Base-by-base conservation (phyloP, 2,329 filamentous ascomycete genomes). In the Alternaria novae-zelandiae region DNA sequence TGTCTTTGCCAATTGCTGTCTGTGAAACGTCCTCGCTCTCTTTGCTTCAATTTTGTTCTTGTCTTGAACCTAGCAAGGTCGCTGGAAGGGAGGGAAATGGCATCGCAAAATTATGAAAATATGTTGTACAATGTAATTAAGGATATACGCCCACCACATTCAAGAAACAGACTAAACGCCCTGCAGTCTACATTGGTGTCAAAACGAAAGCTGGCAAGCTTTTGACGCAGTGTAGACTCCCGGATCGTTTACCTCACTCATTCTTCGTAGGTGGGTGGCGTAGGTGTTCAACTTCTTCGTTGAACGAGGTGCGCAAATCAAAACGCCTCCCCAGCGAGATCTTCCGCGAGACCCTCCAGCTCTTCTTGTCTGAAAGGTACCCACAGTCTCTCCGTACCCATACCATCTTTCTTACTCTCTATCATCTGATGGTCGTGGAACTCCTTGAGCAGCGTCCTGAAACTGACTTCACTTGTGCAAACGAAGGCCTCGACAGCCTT, bases 391-490 rank as follows among this genome's bases (percentile, higher is more conserved):
- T 98, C 96, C 3, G 91, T 94, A 4, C 96, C 96, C 60, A 94
- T 84, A 0, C 88, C 87, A 78, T 99, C 95, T 76, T 95, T 95
- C 66, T 90, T 88, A 65, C 92, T 96, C 59, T 93, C 93, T 67
- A 99, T 91, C 89, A 99, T 98, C 76, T 97, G 93, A 83, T 99
- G 96, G 74, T 99, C 96, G 77, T 97, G 93, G 79, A 99, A 96
- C 87, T 99, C 96, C 82, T 98, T 98, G 66, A 99, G 81, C 76
- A 99, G 79, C 25, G 94, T 97, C 64, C 96, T 87, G 82, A 98
- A 98, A 66, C 93, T 94, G 87, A 98, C 94, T 82, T 98, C 96
- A 64, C 92, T 97, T 71, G 92, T 96, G 79, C 95, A 97, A 54
- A 99, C 96, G 79, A 99, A 98, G 76, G 97, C 94, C 81, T 97